phyloP scores from a whole-genome alignment of 2,329 filamentous ascomycete species.

The Monosporascus sp. region DNA sequence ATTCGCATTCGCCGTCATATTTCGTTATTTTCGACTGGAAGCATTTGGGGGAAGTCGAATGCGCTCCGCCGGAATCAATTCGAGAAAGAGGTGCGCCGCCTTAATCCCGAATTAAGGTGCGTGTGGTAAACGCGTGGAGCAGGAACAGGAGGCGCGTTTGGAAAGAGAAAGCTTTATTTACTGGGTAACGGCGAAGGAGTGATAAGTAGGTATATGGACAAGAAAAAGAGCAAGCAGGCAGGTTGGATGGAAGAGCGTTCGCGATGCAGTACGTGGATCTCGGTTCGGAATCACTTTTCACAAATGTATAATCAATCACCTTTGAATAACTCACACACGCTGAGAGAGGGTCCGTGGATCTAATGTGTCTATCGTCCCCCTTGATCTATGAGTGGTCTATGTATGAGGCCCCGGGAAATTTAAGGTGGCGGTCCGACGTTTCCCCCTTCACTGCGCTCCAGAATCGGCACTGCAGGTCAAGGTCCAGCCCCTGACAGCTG shows the following conservation, averaged over 20 bases:
- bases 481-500: background rate
- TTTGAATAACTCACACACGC: too few relatives aligned
- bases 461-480: background rate
- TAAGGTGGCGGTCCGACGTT: background rate
- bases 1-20: slow-evolving; percentile 49
- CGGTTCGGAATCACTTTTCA: background rate
- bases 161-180: background rate
- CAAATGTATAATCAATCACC: background rate
- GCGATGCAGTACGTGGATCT: background rate
- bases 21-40: slow-evolving; percentile 14
- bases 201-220: too few relatives aligned
- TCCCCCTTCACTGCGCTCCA: background rate
- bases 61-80: background rate
- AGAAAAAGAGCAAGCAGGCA: too few relatives aligned
- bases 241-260: background rate
- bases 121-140: background rate
- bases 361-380: too few relatives aligned
- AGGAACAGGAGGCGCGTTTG: background rate
- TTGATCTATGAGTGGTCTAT: background rate
- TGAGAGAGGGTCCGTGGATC: too few relatives aligned
- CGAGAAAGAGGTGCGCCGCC: background rate
- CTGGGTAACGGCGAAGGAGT: too few relatives aligned
- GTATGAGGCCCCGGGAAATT: background rate
- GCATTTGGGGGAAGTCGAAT: slow-evolving; percentile 15
- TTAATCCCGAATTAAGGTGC: background rate